phyloP scores from a whole-genome alignment of 495 filamentous ascomycete genomes.

The Trichoderma asperelloides region DNA sequence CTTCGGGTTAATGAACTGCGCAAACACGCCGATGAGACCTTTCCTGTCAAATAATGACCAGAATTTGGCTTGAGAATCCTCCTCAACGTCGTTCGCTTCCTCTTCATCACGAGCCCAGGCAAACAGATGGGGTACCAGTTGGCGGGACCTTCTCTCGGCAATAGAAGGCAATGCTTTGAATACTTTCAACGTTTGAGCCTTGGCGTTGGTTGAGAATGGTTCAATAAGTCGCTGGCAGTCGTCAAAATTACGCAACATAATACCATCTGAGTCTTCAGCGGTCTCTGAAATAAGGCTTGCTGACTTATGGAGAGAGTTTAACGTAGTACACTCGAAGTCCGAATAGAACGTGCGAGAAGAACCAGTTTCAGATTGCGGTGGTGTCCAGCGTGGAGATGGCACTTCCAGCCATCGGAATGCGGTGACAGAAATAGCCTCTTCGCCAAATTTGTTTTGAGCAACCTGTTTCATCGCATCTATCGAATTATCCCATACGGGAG shows the following conservation, averaged over 20 bases:
- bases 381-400: conserved; percentile 36
- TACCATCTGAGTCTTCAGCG: conserved; percentile 30
- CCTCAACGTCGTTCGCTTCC: conserved; percentile 26
- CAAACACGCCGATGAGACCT: conserved; percentile 71
- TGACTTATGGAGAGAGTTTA: conserved; percentile 45
- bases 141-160: conserved; percentile 78
- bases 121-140: conserved; percentile 76
- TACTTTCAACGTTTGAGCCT: conserved; percentile 71
- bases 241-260: conserved; percentile 43
- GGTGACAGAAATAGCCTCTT: conserved; percentile 62
- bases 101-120: conserved; percentile 58
- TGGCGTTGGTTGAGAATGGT: conserved; percentile 35
- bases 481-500: conserved; percentile 79
- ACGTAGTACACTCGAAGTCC: conserved; percentile 76
- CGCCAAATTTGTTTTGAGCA: conserved; percentile 57
- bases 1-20: conserved; percentile 74
- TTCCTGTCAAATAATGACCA: conserved; percentile 59
- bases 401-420: conserved; percentile 73
- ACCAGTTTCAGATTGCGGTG: conserved; percentile 22
- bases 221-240: conserved; percentile 36
- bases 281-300: conserved; percentile 31
- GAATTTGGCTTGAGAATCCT: conserved; percentile 32
- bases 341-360: conserved; percentile 28
- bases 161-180: conserved; percentile 61
- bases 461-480: conserved; percentile 66